Evolutionary conservation across 305 asterid genomes (phyloP).

Genomic region (Fraxinus greggii): DNA sequence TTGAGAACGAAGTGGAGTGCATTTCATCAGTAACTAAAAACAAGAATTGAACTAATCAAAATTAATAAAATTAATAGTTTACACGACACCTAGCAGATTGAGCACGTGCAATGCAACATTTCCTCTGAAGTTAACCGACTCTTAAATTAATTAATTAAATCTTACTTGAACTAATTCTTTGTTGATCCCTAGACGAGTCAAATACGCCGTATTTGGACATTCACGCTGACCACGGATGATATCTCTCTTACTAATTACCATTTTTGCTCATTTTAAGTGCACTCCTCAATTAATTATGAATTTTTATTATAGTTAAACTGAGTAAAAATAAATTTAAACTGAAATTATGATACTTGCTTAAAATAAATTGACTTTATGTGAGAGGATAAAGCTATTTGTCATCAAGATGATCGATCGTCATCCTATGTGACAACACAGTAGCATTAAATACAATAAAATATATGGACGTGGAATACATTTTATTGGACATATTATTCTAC

Average conservation of each 20-base stretch:
- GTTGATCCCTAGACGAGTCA: constrained; percentile 53
- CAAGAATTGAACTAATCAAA: constrained; percentile 9
- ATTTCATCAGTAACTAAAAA: constrained; percentile 19
- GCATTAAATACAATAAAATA: not conserved
- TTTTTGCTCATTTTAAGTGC: not conserved
- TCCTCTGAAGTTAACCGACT: constrained; percentile 19
- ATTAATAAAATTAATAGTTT: constrained; percentile 14
- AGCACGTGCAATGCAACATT: constrained; percentile 44
- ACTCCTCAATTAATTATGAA: not conserved
- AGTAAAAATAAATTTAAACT: not conserved
- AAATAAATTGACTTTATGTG: not conserved
- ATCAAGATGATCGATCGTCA: not conserved
- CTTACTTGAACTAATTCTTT: constrained; percentile 31
- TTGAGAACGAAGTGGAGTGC: constrained; percentile 24
- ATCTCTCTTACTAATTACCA: not conserved
- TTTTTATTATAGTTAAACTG: no score
- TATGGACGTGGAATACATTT: not conserved
- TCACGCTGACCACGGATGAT: constrained; percentile 25
- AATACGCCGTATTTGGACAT: constrained; percentile 37
- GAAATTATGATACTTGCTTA: no score
- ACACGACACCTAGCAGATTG: constrained; percentile 38
- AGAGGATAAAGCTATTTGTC: not conserved
- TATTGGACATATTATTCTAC: not conserved
- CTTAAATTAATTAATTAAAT: not conserved
- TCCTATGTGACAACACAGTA: not conserved